phyloP scores from a whole-genome alignment of 2,329 filamentous ascomycete species.

The Dactylellina leptospora region DNA sequence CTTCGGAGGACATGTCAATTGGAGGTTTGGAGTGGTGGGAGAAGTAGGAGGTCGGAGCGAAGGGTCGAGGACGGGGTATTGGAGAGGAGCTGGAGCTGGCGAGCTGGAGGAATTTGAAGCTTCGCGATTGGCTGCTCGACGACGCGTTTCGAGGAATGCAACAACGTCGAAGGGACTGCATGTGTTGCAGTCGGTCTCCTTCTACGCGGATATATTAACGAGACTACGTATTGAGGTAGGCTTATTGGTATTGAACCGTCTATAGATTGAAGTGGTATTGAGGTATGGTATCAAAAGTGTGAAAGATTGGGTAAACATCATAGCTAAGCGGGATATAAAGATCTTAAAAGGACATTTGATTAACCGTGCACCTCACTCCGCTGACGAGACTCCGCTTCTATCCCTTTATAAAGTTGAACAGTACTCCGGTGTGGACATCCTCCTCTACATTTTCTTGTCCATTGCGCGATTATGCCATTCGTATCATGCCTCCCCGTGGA shows the following conservation, averaged over 20 bases:
- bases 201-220: not conserved
- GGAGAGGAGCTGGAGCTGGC: constrained; percentile 29
- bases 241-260: too few relatives aligned
- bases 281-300: not conserved
- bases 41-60: not conserved
- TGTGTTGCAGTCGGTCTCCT: constrained; percentile 34
- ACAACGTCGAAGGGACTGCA: constrained; percentile 28
- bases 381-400: too few relatives aligned
- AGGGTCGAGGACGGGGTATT: not conserved
- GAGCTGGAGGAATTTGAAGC: constrained; percentile 48
- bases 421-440: too few relatives aligned
- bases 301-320: not conserved
- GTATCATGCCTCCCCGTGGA: constrained; percentile 18
- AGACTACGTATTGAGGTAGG: too few relatives aligned
- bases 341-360: too few relatives aligned
- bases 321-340: too few relatives aligned
- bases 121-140: constrained; percentile 50
- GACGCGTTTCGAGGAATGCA: constrained; percentile 43
- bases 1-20: constrained; percentile 50
- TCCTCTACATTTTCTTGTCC: constrained; percentile 1
- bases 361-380: too few relatives aligned
- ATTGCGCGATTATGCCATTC: not conserved
- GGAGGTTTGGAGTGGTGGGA: constrained; percentile 3
- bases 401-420: too few relatives aligned
- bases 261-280: not conserved